These are phyloP conservation scores for Psidium guajava DNA, from an alignment of 345 rosid genomes.

Conservation along the genomic window DNA sequence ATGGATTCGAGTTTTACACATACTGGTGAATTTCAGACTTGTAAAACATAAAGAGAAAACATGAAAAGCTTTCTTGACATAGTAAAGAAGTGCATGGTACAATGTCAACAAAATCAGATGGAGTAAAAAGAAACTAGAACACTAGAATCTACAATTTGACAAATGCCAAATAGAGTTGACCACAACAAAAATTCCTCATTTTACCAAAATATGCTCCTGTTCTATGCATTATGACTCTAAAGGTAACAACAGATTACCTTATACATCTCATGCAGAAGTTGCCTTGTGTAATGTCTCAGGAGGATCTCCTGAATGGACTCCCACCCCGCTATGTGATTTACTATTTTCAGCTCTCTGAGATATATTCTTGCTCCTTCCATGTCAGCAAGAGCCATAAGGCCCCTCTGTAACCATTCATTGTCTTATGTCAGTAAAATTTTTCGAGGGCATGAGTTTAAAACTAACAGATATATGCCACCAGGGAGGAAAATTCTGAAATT, in stretches of 20 bases:
- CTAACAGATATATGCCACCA: background rate
- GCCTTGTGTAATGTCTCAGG: constrained; percentile 70
- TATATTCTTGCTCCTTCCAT: constrained; percentile 88
- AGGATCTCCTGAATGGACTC: constrained; percentile 87
- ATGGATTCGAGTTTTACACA: background rate
- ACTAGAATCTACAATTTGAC: background rate
- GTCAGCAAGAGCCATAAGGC: constrained; percentile 94
- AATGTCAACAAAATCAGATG: background rate
- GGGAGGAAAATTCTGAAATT: background rate
- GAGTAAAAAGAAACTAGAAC: background rate
- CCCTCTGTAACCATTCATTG: constrained; percentile 40
- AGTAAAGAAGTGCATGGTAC: background rate
- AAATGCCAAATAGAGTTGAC: background rate
- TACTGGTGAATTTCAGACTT: background rate
- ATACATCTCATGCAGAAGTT: constrained; percentile 92
- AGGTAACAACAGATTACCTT: constrained; percentile 33
- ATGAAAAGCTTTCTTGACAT: background rate
- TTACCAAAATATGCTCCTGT: background rate
- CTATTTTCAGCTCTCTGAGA: constrained; percentile 66
- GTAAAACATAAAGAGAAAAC: background rate
- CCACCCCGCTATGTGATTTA: constrained; percentile 91
- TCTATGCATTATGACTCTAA: background rate
- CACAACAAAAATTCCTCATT: background rate
- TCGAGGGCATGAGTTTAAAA: background rate
- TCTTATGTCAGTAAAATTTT: background rate